Evolutionary conservation across 345 rosid genomes (phyloP).

Genomic region (Atalantia buxifolia): DNA sequence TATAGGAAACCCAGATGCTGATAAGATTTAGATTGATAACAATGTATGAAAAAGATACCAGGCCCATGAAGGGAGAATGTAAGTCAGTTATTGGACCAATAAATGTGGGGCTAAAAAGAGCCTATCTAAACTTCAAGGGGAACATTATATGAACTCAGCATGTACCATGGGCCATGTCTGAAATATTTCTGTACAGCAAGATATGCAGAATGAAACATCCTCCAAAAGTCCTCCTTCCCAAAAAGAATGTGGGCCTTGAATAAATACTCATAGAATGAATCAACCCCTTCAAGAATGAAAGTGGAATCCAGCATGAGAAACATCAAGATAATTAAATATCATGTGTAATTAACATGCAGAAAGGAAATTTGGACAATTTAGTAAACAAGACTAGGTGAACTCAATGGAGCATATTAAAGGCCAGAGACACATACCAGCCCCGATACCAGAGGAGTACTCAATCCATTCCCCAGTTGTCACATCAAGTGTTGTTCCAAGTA

Average conservation of each 20-base stretch:
- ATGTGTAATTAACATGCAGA: slow-evolving; percentile 2
- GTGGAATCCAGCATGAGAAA: slow-evolving; percentile 27
- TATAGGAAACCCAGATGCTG: neutral
- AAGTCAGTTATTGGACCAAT: neutral
- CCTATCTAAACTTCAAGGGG: neutral
- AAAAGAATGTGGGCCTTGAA: slow-evolving; percentile 89
- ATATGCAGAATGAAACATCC: slow-evolving; percentile 93
- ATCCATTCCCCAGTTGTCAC: slow-evolving; percentile 84
- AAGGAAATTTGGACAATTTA: neutral
- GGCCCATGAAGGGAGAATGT: neutral
- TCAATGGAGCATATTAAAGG: neutral
- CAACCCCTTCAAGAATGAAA: slow-evolving; percentile 67
- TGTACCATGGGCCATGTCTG: slow-evolving; percentile 93
- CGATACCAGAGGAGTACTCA: slow-evolving; percentile 88
- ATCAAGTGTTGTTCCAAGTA: slow-evolving; percentile 85
- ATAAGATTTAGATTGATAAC: neutral
- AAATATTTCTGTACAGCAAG: slow-evolving; percentile 87
- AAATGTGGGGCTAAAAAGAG: neutral
- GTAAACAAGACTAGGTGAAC: neutral
- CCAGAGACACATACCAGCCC: slow-evolving; percentile 67
- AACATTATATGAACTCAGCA: slow-evolving; percentile 1
- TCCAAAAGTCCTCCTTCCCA: slow-evolving; percentile 96
- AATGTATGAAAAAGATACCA: neutral
- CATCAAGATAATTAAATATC: slow-evolving; percentile 14
- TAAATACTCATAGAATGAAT: slow-evolving; percentile 94